A percentile compares a stretch with the other conserved stretches of the same genome.
Conservation (phyloP, 768 basidiomycete species). For the Tephrocybe sp. region DNA sequence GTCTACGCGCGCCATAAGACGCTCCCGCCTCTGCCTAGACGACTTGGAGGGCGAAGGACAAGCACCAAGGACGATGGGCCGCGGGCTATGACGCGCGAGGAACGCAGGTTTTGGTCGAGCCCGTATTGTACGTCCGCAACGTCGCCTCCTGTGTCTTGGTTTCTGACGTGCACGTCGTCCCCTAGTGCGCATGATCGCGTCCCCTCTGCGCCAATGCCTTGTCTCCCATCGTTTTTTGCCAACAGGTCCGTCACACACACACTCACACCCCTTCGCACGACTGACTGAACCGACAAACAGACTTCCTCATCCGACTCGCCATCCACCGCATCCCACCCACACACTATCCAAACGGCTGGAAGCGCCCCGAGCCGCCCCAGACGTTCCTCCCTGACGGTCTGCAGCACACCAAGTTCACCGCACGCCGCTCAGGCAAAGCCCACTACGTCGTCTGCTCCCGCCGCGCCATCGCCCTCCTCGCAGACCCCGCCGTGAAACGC, state of each 20-base stretch:
- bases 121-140: slow-evolving; percentile 65
- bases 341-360: slow-evolving; percentile 5
- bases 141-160: slow-evolving; percentile 13
- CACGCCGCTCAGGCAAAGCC: slow-evolving; percentile 43
- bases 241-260: slow-evolving; percentile 39
- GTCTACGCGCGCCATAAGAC: slow-evolving; percentile 57
- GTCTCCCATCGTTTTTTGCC: slow-evolving; percentile 54
- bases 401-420: slow-evolving; percentile 61
- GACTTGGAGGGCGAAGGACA: slow-evolving; percentile 17
- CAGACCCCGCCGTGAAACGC: slow-evolving; percentile 34
- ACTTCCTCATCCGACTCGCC: slow-evolving; percentile 65
- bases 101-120: slow-evolving; percentile 69
- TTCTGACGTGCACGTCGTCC: too few relatives aligned
- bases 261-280: neutral
- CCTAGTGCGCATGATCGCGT: slow-evolving; percentile 77
- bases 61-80: slow-evolving; percentile 32
- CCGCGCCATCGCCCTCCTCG: slow-evolving; percentile 38
- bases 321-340: slow-evolving; percentile 40
- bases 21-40: slow-evolving; percentile 46
- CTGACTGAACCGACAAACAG: slow-evolving; percentile 38
- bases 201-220: slow-evolving; percentile 59
- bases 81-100: slow-evolving; percentile 61
- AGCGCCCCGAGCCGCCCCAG: slow-evolving; percentile 8
- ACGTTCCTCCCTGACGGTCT: slow-evolving; percentile 55
- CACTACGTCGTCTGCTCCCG: slow-evolving; percentile 65